A percentile compares a stretch with the other conserved stretches of the same genome.
Evolutionary conservation across 306 rosid genomes (phyloP).

Genomic region (Casuarina cunninghamiana): DNA sequence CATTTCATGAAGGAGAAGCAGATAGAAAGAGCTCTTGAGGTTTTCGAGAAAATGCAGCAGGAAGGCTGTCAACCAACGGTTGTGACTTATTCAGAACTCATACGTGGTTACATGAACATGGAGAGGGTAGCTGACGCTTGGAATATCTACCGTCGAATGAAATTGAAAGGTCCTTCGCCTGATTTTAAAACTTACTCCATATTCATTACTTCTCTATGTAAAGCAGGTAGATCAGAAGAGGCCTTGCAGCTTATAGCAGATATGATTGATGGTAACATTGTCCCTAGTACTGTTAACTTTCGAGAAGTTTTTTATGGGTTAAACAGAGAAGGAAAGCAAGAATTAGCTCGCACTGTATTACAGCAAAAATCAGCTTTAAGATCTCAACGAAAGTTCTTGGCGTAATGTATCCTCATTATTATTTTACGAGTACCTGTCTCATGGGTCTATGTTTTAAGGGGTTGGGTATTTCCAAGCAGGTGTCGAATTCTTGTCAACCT

Average conservation of each 20-base stretch:
- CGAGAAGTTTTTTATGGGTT: slow-evolving; percentile 69
- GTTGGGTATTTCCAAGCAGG: too few species aligned
- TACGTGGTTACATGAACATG: slow-evolving; percentile 71
- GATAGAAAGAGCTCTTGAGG: slow-evolving; percentile 52
- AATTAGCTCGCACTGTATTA: slow-evolving; percentile 60
- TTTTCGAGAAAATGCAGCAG: slow-evolving; percentile 54
- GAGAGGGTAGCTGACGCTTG: slow-evolving; percentile 66
- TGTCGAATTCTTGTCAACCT: too few species aligned
- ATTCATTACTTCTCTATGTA: slow-evolving; percentile 68
- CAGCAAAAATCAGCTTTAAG: slow-evolving; percentile 53
- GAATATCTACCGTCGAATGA: slow-evolving; percentile 63
- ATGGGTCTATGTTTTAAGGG: too few species aligned
- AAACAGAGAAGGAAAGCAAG: slow-evolving; percentile 78
- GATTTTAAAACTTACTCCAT: slow-evolving; percentile 78
- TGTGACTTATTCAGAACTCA: slow-evolving; percentile 68
- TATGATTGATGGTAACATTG: slow-evolving; percentile 66
- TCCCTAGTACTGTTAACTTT: slow-evolving; percentile 77
- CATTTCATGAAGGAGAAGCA: slow-evolving; percentile 66
- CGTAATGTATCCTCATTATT: slow-evolving; percentile 19
- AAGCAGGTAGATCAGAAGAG: slow-evolving; percentile 78
- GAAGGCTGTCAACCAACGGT: slow-evolving; percentile 67
- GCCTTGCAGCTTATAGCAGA: slow-evolving; percentile 59
- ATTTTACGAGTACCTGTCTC: background rate
- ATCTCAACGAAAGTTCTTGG: slow-evolving; percentile 57
- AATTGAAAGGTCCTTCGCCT: slow-evolving; percentile 73